A percentile compares a stretch with the other conserved stretches of the same genome.
Evolutionary conservation across 2,329 filamentous ascomycete species (phyloP).

Genomic region (Juglanconis oblonga): DNA sequence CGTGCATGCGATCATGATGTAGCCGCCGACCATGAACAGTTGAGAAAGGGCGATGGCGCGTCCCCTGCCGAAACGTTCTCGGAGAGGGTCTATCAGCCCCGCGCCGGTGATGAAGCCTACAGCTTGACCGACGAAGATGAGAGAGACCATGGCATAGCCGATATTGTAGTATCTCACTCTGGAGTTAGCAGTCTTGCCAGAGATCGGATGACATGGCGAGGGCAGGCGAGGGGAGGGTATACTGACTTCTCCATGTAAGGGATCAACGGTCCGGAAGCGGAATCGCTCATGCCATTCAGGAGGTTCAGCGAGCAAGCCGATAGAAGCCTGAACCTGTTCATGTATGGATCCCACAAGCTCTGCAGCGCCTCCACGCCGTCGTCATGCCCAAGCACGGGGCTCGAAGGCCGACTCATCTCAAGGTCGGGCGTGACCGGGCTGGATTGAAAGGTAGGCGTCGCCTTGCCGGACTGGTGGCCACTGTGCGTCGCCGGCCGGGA

Average conservation of each 20-base stretch:
- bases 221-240: not conserved
- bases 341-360: slow-evolving; percentile 57
- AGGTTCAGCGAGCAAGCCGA: slow-evolving; percentile 65
- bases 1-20: slow-evolving; percentile 61
- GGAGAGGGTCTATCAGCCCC: slow-evolving; percentile 63
- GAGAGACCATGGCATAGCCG: slow-evolving; percentile 73
- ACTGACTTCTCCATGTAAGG: slow-evolving; percentile 70
- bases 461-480: not conserved
- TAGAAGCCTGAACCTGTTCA: slow-evolving; percentile 68
- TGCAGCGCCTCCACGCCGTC: slow-evolving; percentile 47
- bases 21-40: slow-evolving; percentile 55
- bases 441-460: not conserved
- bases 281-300: slow-evolving; percentile 70
- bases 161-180: slow-evolving; percentile 61
- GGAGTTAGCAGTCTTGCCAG: slow-evolving; percentile 7
- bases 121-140: slow-evolving; percentile 79
- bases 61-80: slow-evolving; percentile 62
- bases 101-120: slow-evolving; percentile 74
- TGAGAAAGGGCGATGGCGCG: slow-evolving; percentile 60
- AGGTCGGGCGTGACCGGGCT: slow-evolving; percentile 29
- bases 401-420: slow-evolving; percentile 53
- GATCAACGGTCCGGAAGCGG: slow-evolving; percentile 73
- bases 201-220: too few species aligned
- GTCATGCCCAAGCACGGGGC: slow-evolving; percentile 31
- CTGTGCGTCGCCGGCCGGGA: slow-evolving; percentile 9